These are phyloP conservation scores for Lecanosticta acicola DNA, from an alignment of 2,329 filamentous ascomycete species.

Conservation along the genomic window DNA sequence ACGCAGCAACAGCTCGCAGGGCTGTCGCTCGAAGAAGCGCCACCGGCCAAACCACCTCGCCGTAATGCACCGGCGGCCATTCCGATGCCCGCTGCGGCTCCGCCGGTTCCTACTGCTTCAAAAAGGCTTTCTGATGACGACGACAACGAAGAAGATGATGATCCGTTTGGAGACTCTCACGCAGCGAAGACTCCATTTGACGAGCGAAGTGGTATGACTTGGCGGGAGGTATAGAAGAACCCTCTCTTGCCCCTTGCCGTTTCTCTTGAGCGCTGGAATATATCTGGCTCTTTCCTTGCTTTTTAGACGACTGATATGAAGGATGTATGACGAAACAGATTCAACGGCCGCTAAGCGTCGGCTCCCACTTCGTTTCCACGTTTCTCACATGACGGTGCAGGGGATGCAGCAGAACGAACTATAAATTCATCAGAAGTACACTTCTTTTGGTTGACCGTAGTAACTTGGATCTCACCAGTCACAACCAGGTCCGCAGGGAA, in stretches of 20 bases:
- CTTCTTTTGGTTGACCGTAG: not conserved
- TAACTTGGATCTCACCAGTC: constrained; percentile 20
- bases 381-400: constrained; percentile 22
- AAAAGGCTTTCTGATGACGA: constrained; percentile 29
- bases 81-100: constrained; percentile 33
- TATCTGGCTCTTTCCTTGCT: not conserved
- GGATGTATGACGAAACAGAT: not conserved
- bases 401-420: constrained; percentile 27
- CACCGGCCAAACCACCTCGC: constrained; percentile 47
- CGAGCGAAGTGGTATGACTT: constrained; percentile 25
- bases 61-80: constrained; percentile 36
- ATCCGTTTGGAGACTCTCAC: constrained; percentile 82
- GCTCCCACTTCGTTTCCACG: not conserved
- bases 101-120: constrained; percentile 16
- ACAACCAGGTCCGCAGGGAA: constrained; percentile 21
- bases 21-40: constrained; percentile 38
- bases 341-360: not conserved
- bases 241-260: not conserved
- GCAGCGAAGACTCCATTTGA: constrained; percentile 53
- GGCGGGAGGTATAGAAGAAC: constrained; percentile 37
- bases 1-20: constrained; percentile 42
- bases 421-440: constrained; percentile 3
- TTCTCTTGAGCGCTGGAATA: not conserved
- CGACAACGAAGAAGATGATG: constrained; percentile 66
- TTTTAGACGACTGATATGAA: constrained; percentile 1